Evolutionary conservation across 345 rosid genomes (phyloP).

Genomic region (Citrus glauca): DNA sequence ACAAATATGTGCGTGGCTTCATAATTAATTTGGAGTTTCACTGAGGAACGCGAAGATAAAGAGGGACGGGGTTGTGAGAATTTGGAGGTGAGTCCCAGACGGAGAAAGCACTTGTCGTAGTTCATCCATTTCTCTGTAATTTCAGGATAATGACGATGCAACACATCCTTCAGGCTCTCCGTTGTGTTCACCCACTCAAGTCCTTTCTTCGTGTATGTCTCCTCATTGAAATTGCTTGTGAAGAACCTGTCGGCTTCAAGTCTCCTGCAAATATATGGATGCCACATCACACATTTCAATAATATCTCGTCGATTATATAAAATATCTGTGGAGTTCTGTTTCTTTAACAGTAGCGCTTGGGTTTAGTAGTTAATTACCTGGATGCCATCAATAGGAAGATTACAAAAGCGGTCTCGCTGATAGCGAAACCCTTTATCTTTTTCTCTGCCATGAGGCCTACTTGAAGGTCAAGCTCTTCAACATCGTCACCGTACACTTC

Average conservation of each 20-base stretch:
- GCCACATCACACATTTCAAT: too few relatives aligned
- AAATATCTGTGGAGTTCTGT: too few relatives aligned
- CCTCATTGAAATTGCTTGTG: constrained; percentile 47
- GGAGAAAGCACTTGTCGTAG: constrained; percentile 50
- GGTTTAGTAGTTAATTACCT: constrained; percentile 28
- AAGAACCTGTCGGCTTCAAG: constrained; percentile 58
- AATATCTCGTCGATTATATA: too few relatives aligned
- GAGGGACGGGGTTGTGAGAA: constrained; percentile 33
- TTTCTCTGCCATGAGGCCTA: constrained; percentile 65
- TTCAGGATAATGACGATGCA: constrained; percentile 52
- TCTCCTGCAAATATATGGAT: constrained; percentile 32
- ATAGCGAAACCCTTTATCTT: constrained; percentile 65
- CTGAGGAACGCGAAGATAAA: constrained; percentile 42
- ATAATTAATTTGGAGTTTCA: not conserved
- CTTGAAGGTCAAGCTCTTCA: constrained; percentile 50
- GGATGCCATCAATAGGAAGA: constrained; percentile 49
- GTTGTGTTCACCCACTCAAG: constrained; percentile 55
- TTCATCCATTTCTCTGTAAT: constrained; percentile 52
- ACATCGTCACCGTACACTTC: constrained; percentile 53
- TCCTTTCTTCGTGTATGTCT: constrained; percentile 49
- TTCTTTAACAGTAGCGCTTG: not conserved
- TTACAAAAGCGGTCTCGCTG: constrained; percentile 55
- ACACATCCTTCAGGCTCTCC: constrained; percentile 44
- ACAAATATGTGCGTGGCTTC: too few relatives aligned
- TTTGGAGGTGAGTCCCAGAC: constrained; percentile 53